phyloP scores from a whole-genome alignment of 257 asterid species.

The Przewalskia tangutica region DNA sequence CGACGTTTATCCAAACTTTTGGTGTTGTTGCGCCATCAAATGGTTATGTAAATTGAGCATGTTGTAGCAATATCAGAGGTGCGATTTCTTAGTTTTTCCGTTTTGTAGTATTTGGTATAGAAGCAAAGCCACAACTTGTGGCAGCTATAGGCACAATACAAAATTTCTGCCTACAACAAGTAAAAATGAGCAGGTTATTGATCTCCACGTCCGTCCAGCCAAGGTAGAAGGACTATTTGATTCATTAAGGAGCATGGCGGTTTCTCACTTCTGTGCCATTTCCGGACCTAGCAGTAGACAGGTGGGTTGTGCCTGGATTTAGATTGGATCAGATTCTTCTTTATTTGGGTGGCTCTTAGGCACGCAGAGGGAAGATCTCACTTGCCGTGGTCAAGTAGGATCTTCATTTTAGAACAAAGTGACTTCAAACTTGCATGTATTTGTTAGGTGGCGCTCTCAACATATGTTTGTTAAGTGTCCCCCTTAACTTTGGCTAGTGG shows the following conservation, averaged over 20 bases:
- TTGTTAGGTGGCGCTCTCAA: too few species aligned
- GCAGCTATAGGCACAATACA: background rate
- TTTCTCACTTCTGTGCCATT: background rate
- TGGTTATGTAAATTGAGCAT: conserved; percentile 24
- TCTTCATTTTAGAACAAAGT: too few species aligned
- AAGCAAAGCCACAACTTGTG: background rate
- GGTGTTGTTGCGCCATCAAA: background rate
- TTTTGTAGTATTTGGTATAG: background rate
- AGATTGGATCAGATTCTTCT: background rate
- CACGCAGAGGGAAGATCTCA: too few species aligned
- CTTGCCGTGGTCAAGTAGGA: too few species aligned
- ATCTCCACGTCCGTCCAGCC: too few species aligned
- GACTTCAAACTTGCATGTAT: too few species aligned
- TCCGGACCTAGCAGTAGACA: background rate
- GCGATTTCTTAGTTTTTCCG: background rate
- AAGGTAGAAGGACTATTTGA: background rate
- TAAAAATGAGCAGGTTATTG: too few species aligned
- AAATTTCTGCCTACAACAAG: background rate
- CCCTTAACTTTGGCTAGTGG: too few species aligned
- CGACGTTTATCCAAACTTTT: conserved; percentile 18
- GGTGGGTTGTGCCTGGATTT: background rate
- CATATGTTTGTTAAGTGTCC: too few species aligned
- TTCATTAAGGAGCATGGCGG: background rate
- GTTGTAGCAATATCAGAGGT: conserved; percentile 10
- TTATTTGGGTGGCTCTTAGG: too few species aligned